Evolutionary conservation across 2,329 filamentous ascomycete species (phyloP), one percentile per base, ranked within the genome.

Genomic region (Scytalidium lignicola): DNA sequence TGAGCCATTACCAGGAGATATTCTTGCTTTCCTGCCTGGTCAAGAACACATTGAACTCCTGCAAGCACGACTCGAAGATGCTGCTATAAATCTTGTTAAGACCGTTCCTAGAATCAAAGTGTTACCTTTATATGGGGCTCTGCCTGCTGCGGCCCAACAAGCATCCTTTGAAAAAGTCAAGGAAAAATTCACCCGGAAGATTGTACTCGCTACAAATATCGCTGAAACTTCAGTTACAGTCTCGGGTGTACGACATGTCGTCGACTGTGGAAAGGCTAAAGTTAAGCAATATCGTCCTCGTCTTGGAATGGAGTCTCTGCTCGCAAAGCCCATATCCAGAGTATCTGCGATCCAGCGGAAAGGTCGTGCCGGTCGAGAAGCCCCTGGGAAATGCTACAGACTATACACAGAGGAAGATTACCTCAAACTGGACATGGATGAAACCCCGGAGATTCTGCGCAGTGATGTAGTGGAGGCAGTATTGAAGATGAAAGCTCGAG

Each of bases 161-260:
- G 80, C 83, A 19, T 90, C 95, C 9, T 97, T 99, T 65, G 75
- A 85, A 48, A 86, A 88, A 1, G 78, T 87, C 19, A 81, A 81
- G 48, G 79, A 82, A 2, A 75, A 76, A n/a, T 79, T 76, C 49
- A 95, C 89, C 0, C 80, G 93, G 41, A 97, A 97, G 63, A 78
- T 97, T 12, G 90, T 99, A 0, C 73, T 99, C 1, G 86, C 91
- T 0, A 99, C 93, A 13, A 99, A 99, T 62, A 97, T 99, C 60
- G 93, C 93, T n/a, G 93, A 99, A 67, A 97, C 93, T 0, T 97
- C 93, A 1, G 88, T 99, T 51, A 99, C 93, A 0, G 91, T 99
- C 0, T 87, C 92, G 0, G 93, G 93, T 2, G 90, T 99, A 6
- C 82, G 89, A 3, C 93, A 87, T 58, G 92, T 99, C 9, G 79